Evolutionary conservation across 169 alveolate genomes (phyloP).

Genomic region (Babesia sp.): DNA sequence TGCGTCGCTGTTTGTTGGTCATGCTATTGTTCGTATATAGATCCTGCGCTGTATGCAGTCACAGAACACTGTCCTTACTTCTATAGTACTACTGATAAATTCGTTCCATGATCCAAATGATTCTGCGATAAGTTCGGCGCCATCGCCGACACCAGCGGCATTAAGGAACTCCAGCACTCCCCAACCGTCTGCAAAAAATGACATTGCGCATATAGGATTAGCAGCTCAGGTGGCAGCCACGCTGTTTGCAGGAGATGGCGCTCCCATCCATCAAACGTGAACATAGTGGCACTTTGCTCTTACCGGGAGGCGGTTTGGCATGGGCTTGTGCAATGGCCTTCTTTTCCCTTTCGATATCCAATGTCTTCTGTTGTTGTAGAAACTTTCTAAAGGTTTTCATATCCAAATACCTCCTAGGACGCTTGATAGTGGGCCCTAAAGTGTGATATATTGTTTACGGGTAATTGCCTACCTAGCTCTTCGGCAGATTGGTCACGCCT

Average conservation of each 20-base stretch:
- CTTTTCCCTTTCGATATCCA: slow-evolving; percentile 76
- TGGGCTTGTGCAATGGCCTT: slow-evolving; percentile 68
- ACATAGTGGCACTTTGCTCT: too few relatives aligned
- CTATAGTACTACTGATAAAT: slow-evolving; percentile 72
- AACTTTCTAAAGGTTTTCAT: slow-evolving; percentile 76
- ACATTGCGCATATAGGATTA: not conserved
- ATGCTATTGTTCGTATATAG: slow-evolving; percentile 71
- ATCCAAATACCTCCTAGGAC: slow-evolving; percentile 73
- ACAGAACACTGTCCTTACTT: slow-evolving; percentile 23
- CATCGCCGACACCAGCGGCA: slow-evolving; percentile 77
- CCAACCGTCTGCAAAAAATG: slow-evolving; percentile 75
- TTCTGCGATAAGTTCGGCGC: slow-evolving; percentile 79
- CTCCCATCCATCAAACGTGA: too few relatives aligned
- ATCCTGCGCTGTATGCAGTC: slow-evolving; percentile 40
- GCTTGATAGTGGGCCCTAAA: slow-evolving; percentile 75
- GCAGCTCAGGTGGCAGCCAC: too few relatives aligned
- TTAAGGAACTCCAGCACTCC: slow-evolving; percentile 73
- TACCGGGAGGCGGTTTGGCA: slow-evolving; percentile 78
- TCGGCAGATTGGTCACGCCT: slow-evolving; percentile 33
- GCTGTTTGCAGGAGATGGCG: too few relatives aligned
- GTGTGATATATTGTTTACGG: not conserved
- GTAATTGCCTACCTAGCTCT: slow-evolving; percentile 42
- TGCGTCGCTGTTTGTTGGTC: slow-evolving; percentile 80
- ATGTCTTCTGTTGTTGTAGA: slow-evolving; percentile 72
- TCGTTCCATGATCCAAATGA: slow-evolving; percentile 79